Conservation (phyloP, 805 yeast species). For the Candida incommunis region DNA sequence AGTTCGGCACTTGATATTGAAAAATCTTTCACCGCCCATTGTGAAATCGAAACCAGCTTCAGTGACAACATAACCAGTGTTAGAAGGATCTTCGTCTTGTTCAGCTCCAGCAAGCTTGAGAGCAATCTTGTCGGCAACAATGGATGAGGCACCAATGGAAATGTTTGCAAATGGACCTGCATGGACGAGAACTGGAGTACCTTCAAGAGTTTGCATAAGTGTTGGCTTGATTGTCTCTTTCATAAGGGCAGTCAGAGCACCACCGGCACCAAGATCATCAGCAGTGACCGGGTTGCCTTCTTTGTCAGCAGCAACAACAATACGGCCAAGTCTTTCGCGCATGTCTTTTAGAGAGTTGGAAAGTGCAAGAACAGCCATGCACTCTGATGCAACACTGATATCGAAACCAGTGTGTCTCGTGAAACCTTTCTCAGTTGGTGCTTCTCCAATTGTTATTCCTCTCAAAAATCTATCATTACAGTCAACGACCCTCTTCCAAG, state of each 20-base stretch:
- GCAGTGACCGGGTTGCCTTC: conserved; percentile 77
- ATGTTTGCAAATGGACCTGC: conserved; percentile 98
- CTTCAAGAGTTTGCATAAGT: conserved; percentile 93
- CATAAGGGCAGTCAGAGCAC: conserved; percentile 86
- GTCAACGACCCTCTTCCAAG: conserved; percentile 89
- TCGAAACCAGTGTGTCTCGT: conserved; percentile 85
- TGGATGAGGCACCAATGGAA: conserved; percentile 92
- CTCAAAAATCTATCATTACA: conserved; percentile 85
- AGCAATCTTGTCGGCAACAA: conserved; percentile 85
- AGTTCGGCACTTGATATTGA: conserved; percentile 89
- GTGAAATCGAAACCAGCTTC: conserved; percentile 99
- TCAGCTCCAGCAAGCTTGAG: conserved; percentile 72
- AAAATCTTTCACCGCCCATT: conserved; percentile 97
- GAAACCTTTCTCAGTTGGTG: conserved; percentile 83
- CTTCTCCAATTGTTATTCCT: conserved; percentile 80
- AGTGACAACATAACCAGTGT: conserved; percentile 75
- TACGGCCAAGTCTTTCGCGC: conserved; percentile 75
- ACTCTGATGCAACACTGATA: conserved; percentile 90
- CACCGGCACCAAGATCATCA: conserved; percentile 91
- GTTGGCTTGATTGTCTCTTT: conserved; percentile 96
- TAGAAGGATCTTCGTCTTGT: conserved; percentile 24
- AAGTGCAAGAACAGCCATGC: conserved; percentile 90
- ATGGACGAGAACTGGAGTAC: conserved; percentile 94
- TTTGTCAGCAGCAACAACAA: conserved; percentile 74
- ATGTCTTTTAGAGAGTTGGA: conserved; percentile 66